These are phyloP conservation scores for Talaromyces sp. DNA, from an alignment of 2,329 filamentous ascomycete genomes.

Conservation along the genomic window DNA sequence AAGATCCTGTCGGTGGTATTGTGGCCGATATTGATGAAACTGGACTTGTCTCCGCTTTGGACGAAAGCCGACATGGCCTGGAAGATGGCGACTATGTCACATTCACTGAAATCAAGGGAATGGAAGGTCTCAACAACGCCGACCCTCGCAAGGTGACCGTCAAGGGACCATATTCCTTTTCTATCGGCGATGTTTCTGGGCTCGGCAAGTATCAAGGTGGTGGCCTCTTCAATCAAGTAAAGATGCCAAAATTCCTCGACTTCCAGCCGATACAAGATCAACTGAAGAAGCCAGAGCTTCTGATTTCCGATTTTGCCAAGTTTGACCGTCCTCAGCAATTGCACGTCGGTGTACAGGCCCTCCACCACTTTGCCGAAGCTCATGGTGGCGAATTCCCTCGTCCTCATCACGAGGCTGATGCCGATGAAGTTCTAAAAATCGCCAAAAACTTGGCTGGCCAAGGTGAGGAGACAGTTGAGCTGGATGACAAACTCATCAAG, in stretches of 20 bases:
- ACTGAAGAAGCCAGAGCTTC: conserved; percentile 77
- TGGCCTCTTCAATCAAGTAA: conserved; percentile 90
- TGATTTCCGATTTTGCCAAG: conserved; percentile 95
- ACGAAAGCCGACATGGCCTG: conserved; percentile 89
- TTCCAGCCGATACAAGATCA: conserved; percentile 77
- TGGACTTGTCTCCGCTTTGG: conserved; percentile 83
- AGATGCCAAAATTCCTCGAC: conserved; percentile 91
- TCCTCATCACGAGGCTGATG: conserved; percentile 80
- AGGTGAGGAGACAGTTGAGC: conserved; percentile 66
- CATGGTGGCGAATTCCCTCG: conserved; percentile 68
- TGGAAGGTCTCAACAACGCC: conserved; percentile 78
- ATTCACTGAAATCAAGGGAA: conserved; percentile 86
- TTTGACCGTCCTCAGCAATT: conserved; percentile 91
- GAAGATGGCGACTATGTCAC: conserved; percentile 96
- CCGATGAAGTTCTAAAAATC: conserved; percentile 67
- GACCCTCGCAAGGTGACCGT: conserved; percentile 87
- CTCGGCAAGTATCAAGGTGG: conserved; percentile 83
- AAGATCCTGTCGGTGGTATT: conserved; percentile 81
- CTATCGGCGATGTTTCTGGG: conserved; percentile 84
- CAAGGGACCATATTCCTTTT: conserved; percentile 95
- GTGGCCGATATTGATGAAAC: conserved; percentile 84
- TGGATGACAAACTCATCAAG: conserved; percentile 86
- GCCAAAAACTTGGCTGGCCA: conserved; percentile 65
- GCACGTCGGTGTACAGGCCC: conserved; percentile 84
- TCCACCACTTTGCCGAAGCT: conserved; percentile 75